Percentiles rank a stretch among this genome's conserved stretches.
Evolutionary conservation across 371 early-diverging fungal genomes (phyloP).

Genomic region (Mortierella sp.): DNA sequence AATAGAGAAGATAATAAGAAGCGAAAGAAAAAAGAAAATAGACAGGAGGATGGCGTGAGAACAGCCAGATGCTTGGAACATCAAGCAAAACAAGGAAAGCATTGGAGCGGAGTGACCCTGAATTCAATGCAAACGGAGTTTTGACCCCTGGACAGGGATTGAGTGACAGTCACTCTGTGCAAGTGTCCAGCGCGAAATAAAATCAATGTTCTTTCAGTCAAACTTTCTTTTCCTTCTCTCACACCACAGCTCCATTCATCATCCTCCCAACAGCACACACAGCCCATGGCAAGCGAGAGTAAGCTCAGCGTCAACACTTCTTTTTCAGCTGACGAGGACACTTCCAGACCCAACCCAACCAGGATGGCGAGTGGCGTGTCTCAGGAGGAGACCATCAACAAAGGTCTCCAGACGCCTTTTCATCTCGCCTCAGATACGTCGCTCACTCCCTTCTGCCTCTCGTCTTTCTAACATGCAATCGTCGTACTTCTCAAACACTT

Average conservation of each 20-base stretch:
- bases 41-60: conserved; percentile 6
- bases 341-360: background rate
- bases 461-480: background rate
- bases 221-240: conserved; percentile 2
- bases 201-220: background rate
- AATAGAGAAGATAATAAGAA: background rate
- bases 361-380: no score
- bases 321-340: background rate
- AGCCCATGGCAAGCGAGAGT: background rate
- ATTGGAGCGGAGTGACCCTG: conserved; percentile 16
- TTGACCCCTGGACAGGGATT: background rate
- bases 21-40: conserved; percentile 1
- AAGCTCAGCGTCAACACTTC: background rate
- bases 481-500: background rate
- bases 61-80: conserved; percentile 4
- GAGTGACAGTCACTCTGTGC: no score
- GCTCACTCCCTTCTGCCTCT: background rate
- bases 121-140: background rate
- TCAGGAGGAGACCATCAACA: background rate
- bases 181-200: background rate
- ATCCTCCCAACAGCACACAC: background rate
- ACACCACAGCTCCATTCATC: background rate
- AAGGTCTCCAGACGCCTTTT: background rate
- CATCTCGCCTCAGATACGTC: background rate
- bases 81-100: background rate